Base-by-base conservation (phyloP, 225 moss, liverwort and hornwort genomes). In the Climacium dendroides region DNA sequence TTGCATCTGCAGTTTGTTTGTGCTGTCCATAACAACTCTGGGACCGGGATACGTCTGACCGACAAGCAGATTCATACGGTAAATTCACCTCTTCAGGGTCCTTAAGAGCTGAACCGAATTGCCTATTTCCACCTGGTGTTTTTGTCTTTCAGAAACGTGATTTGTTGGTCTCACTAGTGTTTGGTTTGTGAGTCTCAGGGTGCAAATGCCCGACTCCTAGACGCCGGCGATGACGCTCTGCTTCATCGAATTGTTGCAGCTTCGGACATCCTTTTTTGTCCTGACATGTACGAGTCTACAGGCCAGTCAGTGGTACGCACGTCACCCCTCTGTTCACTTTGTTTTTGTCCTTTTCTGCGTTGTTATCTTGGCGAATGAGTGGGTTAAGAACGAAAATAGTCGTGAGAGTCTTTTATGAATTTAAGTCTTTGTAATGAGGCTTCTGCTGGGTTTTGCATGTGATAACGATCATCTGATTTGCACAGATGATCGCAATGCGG, bases 201-300 rank as follows among this genome's bases (percentile, higher is more conserved):
- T 88, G 83, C 86, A 74, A 93, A 91, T 62, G 92, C 87, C 47
- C 88, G 91, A 45, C 89, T 95, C n/a, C 88, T 91, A 35, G 88
- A 89, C 52, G 85, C 78, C 54, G 84, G 85, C 58, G 90, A 95
- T 85, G 91, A 94, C 67, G 81, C 91, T 79, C 86, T 96, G 78
- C 93, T 94, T 70, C 95, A 96, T 87, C 90, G 88, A 87, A 88
- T 95, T 64, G 76, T 93, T 83, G 94, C 95, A 85, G 93, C 94
- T 78, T 89, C 94, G 74, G 94, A 96, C 83, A 93, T 95, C 75
- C 92, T 95, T 62, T 88, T 95, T 12, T 81, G 93, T 82, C 92
- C 43, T 76, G 92, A 92, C 71, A 78, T 93, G 45, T 90, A 90
- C 78, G 96, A 95, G 73, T 90, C 91, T 28, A 90, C 94, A 61